These are phyloP conservation scores for Fonsecaea erecta DNA, from an alignment of 2,329 filamentous ascomycete species.

Conservation along the genomic window DNA sequence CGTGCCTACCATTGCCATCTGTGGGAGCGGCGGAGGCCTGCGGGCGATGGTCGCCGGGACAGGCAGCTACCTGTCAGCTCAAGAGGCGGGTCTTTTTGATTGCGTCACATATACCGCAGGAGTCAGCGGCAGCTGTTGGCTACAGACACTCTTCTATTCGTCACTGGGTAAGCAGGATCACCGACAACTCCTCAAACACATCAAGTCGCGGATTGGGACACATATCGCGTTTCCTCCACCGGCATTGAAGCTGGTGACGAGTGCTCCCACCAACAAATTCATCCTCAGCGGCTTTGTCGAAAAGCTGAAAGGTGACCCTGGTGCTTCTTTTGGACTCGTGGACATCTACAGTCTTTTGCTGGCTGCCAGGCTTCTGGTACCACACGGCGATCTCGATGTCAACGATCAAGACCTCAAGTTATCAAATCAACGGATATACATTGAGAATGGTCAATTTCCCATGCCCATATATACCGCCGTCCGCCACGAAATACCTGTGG, in stretches of 20 bases:
- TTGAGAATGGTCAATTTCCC: slow-evolving; percentile 78
- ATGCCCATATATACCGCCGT: slow-evolving; percentile 96
- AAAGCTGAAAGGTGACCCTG: slow-evolving; percentile 80
- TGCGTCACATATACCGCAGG: slow-evolving; percentile 94
- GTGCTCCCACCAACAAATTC: slow-evolving; percentile 90
- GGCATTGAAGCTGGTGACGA: slow-evolving; percentile 79
- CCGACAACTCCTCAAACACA: slow-evolving; percentile 73
- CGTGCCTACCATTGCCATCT: slow-evolving; percentile 90
- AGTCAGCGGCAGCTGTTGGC: slow-evolving; percentile 95
- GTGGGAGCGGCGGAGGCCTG: slow-evolving; percentile 89
- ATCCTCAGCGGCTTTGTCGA: slow-evolving; percentile 87
- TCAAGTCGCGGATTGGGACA: slow-evolving; percentile 81
- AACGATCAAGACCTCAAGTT: slow-evolving; percentile 83
- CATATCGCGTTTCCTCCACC: slow-evolving; percentile 93
- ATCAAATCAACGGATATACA: slow-evolving; percentile 78
- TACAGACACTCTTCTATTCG: slow-evolving; percentile 85
- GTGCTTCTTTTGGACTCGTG: slow-evolving; percentile 84
- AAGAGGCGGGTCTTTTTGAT: slow-evolving; percentile 88
- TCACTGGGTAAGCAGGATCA: slow-evolving; percentile 73
- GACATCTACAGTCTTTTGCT: slow-evolving; percentile 90
- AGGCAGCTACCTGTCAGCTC: slow-evolving; percentile 80
- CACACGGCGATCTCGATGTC: slow-evolving; percentile 78
- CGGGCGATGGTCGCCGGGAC: slow-evolving; percentile 88
- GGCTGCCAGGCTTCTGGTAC: slow-evolving; percentile 81
- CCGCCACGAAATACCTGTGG: slow-evolving; percentile 85